Conservation (phyloP, 2,329 filamentous ascomycete species). For the Alternaria rosae region DNA sequence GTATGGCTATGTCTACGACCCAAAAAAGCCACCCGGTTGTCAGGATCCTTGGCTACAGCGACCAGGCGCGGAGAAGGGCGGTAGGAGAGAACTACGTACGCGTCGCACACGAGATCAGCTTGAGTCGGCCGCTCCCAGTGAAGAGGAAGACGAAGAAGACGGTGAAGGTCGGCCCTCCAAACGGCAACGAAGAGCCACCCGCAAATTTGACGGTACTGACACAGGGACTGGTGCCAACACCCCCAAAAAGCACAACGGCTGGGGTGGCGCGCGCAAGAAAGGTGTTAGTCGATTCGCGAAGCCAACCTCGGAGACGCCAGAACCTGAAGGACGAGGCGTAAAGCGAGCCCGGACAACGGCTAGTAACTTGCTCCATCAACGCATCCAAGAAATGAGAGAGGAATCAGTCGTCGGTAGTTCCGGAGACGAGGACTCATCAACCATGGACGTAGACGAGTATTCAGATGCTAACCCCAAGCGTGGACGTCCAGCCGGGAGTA, state of each 20-base stretch:
- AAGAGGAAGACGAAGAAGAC: constrained; percentile 49
- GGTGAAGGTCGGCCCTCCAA: constrained; percentile 40
- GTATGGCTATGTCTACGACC: constrained; percentile 66
- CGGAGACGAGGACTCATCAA: constrained; percentile 45
- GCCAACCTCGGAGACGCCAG: constrained; percentile 44
- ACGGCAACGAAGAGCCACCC: constrained; percentile 46
- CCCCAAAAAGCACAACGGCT: constrained; percentile 45
- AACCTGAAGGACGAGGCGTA: constrained; percentile 40
- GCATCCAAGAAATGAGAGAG: constrained; percentile 57
- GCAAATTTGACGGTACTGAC: constrained; percentile 45
- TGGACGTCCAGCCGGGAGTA: constrained; percentile 54
- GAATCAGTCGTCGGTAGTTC: constrained; percentile 50
- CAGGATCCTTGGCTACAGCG: constrained; percentile 66
- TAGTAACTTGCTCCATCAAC: constrained; percentile 48
- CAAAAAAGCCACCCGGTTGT: constrained; percentile 57
- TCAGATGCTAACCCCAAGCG: constrained; percentile 36
- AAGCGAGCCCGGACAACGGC: constrained; percentile 40
- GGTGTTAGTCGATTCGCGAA: constrained; percentile 45
- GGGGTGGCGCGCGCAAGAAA: constrained; percentile 50
- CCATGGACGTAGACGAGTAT: constrained; percentile 40
- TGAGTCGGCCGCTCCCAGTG: constrained; percentile 47
- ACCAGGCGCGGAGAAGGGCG: constrained; percentile 53
- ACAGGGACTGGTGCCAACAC: constrained; percentile 40
- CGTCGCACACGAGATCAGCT: constrained; percentile 52
- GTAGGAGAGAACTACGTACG: constrained; percentile 57